Conservation (phyloP, 495 filamentous ascomycete species). For the Penicillium canescens region DNA sequence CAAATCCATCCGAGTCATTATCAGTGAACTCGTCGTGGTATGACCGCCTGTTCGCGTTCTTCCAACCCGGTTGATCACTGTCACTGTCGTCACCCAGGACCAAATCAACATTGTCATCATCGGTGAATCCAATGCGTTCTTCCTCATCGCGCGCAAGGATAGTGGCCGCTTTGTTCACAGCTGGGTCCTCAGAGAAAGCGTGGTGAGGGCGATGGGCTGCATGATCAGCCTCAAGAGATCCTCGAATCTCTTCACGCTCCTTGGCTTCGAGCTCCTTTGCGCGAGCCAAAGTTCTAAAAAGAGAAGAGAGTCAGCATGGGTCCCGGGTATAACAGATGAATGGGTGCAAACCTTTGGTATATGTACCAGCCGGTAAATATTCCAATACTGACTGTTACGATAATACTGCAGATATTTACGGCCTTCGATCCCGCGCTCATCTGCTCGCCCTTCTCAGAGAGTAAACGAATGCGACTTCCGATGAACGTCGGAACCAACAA, state of each 20-base stretch:
- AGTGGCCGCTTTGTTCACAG: slow-evolving; percentile 42
- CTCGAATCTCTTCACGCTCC: slow-evolving; percentile 58
- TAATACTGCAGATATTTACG: slow-evolving; percentile 81
- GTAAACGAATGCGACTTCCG: slow-evolving; percentile 65
- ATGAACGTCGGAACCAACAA: slow-evolving; percentile 92
- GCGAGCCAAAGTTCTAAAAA: slow-evolving; percentile 69
- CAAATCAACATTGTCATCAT: slow-evolving; percentile 46
- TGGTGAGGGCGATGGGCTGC: slow-evolving; percentile 38
- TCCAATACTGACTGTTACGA: slow-evolving; percentile 68
- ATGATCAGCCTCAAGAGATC: slow-evolving; percentile 41
- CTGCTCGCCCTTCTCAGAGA: slow-evolving; percentile 66
- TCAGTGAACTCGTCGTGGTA: slow-evolving; percentile 58
- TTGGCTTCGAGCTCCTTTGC: slow-evolving; percentile 83
- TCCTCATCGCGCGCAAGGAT: slow-evolving; percentile 51
- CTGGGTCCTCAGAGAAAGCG: slow-evolving; percentile 47
- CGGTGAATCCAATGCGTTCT: slow-evolving; percentile 47
- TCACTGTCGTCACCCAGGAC: slow-evolving; percentile 41
- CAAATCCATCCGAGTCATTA: slow-evolving; percentile 51
- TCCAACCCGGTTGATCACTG: slow-evolving; percentile 25
- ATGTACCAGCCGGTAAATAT: slow-evolving; percentile 79
- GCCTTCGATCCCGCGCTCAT: slow-evolving; percentile 56
- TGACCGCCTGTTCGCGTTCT: slow-evolving; percentile 21
- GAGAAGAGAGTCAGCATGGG: slow-evolving; percentile 1
- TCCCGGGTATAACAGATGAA: not conserved
- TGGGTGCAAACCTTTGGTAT: slow-evolving; percentile 59